These are phyloP conservation scores for Aspergillus quadrilineatus DNA, from an alignment of 2,329 filamentous ascomycete species.

Conservation along the genomic window DNA sequence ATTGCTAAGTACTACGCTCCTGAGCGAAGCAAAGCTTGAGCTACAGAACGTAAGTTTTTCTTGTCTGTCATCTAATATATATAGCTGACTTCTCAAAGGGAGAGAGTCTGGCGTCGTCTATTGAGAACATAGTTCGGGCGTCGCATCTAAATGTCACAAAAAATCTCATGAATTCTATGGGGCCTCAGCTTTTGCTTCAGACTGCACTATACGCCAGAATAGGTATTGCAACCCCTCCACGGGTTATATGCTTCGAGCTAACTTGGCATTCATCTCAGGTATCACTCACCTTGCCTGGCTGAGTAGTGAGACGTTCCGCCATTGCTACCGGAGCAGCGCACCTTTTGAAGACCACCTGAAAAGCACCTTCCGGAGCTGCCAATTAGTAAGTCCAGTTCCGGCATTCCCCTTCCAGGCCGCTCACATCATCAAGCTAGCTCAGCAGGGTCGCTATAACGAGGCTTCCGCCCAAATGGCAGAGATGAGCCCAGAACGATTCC, in stretches of 20 bases:
- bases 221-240: conserved; percentile 48
- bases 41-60: conserved; percentile 65
- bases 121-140: conserved; percentile 79
- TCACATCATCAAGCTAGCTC: conserved; percentile 49
- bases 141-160: conserved; percentile 78
- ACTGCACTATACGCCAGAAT: conserved; percentile 74
- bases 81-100: conserved; percentile 44
- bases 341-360: conserved; percentile 78
- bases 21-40: conserved; percentile 80
- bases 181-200: conserved; percentile 69
- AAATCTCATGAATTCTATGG: conserved; percentile 70
- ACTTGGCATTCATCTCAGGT: conserved; percentile 36
- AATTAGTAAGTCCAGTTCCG: conserved; percentile 46
- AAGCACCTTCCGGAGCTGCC: conserved; percentile 68
- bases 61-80: conserved; percentile 3
- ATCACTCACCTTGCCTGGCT: conserved; percentile 54
- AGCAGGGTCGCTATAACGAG: conserved; percentile 68
- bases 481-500: conserved; percentile 61
- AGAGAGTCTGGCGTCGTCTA: conserved; percentile 58
- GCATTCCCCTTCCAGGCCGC: neutral
- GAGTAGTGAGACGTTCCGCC: conserved; percentile 71
- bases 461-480: conserved; percentile 62
- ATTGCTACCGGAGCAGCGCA: conserved; percentile 64
- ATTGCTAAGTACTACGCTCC: conserved; percentile 75
- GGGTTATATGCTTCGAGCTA: conserved; percentile 6